Evolutionary conservation across 805 yeast genomes (phyloP).

Genomic region (Saccharomyces eubayanus): DNA sequence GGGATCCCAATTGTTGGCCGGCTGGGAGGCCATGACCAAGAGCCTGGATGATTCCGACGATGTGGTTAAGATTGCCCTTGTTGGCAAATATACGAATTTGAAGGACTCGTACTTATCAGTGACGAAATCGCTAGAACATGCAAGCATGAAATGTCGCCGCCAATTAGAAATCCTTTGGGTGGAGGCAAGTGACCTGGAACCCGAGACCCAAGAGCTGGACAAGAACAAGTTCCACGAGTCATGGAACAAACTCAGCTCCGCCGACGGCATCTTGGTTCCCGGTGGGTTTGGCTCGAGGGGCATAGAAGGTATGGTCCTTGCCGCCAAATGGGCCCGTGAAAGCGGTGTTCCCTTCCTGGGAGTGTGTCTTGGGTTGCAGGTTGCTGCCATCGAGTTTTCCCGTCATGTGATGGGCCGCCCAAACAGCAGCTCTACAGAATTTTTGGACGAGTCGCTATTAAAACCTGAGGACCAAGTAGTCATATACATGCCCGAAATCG

Average conservation of each 20-base stretch:
- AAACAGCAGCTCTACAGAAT: constrained; percentile 75
- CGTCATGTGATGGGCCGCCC: constrained; percentile 66
- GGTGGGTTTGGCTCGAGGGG: constrained; percentile 98
- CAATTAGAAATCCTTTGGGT: constrained; percentile 90
- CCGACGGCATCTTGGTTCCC: constrained; percentile 95
- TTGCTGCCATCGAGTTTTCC: constrained; percentile 90
- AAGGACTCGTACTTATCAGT: constrained; percentile 94
- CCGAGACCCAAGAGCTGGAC: constrained; percentile 50
- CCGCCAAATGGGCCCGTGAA: constrained; percentile 96
- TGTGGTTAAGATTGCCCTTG: constrained; percentile 87
- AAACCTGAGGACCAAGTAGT: constrained; percentile 56
- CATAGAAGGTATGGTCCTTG: constrained; percentile 95
- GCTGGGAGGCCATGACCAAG: constrained; percentile 75
- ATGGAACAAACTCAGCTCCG: constrained; percentile 87
- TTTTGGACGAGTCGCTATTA: constrained; percentile 44
- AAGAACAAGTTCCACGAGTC: constrained; percentile 85
- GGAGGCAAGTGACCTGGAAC: constrained; percentile 85
- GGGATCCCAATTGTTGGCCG: constrained; percentile 61
- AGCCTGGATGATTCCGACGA: constrained; percentile 77
- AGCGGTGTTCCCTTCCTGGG: constrained; percentile 91
- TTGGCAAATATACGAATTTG: constrained; percentile 93
- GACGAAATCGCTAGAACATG: constrained; percentile 90
- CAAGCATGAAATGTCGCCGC: constrained; percentile 83
- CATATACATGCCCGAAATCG: constrained; percentile 97
- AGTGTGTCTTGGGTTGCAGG: constrained; percentile 93